Conservation (phyloP, 768 basidiomycete genomes). For the Lentinus brumalis region DNA sequence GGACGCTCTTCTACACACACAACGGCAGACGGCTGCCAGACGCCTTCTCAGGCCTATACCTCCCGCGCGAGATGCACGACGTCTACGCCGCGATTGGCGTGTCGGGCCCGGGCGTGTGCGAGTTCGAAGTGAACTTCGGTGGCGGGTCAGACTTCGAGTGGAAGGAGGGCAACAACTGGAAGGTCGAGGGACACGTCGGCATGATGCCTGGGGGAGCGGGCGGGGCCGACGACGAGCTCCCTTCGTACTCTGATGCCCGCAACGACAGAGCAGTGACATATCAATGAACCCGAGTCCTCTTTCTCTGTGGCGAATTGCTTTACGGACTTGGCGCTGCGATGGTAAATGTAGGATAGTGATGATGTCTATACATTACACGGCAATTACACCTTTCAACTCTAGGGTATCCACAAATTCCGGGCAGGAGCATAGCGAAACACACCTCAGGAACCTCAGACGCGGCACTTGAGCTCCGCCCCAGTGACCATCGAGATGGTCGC, state of each 20-base stretch:
- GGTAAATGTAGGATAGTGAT: neutral
- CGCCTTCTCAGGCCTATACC: conserved; percentile 62
- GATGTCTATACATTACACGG: conserved; percentile 6
- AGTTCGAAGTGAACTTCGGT: conserved; percentile 69
- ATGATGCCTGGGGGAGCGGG: conserved; percentile 38
- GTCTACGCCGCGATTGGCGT: conserved; percentile 69
- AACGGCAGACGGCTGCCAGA: conserved; percentile 57
- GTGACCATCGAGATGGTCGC: conserved; percentile 75
- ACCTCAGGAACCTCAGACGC: conserved; percentile 17
- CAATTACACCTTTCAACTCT: neutral
- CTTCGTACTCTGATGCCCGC: conserved; percentile 24
- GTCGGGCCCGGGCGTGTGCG: conserved; percentile 44
- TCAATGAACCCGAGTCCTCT: neutral
- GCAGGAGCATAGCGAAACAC: neutral
- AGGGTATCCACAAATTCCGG: neutral
- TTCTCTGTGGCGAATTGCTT: neutral
- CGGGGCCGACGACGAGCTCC: conserved; percentile 45
- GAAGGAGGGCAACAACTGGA: conserved; percentile 69
- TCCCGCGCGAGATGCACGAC: conserved; percentile 52
- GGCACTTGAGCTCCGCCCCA: conserved; percentile 60
- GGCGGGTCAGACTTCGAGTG: conserved; percentile 52
- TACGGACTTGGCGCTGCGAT: neutral
- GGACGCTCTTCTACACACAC: conserved; percentile 63
- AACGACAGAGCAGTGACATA: neutral
- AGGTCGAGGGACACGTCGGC: conserved; percentile 64